Percentiles rank a stretch among this genome's conserved stretches.
Evolutionary conservation across 169 alveolate genomes (phyloP).

Genomic region (Plasmodium coatneyi): DNA sequence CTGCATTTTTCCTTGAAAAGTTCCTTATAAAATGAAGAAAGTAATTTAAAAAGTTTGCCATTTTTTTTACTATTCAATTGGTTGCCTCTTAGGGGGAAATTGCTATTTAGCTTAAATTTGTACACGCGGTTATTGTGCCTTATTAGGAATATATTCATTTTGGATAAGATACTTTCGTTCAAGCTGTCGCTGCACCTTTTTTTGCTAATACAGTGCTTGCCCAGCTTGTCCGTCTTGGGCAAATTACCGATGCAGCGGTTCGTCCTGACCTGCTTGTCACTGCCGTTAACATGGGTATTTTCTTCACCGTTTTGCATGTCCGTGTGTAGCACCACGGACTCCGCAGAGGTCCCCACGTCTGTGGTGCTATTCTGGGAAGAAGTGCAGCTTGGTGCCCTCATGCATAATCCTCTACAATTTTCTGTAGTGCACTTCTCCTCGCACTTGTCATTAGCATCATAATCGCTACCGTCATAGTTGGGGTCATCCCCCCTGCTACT

Average conservation of each 20-base stretch:
- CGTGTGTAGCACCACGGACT: not conserved
- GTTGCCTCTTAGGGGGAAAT: slow-evolving; percentile 1
- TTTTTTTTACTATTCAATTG: slow-evolving; percentile 12
- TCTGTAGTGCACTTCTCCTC: not conserved
- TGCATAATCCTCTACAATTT: not conserved
- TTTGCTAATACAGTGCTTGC: slow-evolving; percentile 16
- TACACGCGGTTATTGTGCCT: slow-evolving; percentile 36
- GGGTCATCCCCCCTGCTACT: not conserved
- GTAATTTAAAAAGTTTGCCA: not conserved
- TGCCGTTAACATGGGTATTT: not conserved
- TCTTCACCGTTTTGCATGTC: not conserved
- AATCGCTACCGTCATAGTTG: not conserved
- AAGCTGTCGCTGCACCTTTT: not conserved
- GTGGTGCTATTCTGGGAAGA: not conserved
- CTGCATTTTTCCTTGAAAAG: not conserved
- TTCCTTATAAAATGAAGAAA: not conserved
- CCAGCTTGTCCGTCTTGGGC: not conserved
- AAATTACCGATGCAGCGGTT: not conserved
- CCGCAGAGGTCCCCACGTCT: not conserved
- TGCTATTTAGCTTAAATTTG: slow-evolving; percentile 41
- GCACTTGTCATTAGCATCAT: not conserved
- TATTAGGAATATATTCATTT: slow-evolving; percentile 35
- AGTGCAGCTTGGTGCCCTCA: not conserved
- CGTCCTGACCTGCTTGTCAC: not conserved
- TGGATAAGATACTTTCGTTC: slow-evolving; percentile 17